Conservation (phyloP, 1,284 basidiomycete genomes). For the Microstroma glucosiphilum region DNA sequence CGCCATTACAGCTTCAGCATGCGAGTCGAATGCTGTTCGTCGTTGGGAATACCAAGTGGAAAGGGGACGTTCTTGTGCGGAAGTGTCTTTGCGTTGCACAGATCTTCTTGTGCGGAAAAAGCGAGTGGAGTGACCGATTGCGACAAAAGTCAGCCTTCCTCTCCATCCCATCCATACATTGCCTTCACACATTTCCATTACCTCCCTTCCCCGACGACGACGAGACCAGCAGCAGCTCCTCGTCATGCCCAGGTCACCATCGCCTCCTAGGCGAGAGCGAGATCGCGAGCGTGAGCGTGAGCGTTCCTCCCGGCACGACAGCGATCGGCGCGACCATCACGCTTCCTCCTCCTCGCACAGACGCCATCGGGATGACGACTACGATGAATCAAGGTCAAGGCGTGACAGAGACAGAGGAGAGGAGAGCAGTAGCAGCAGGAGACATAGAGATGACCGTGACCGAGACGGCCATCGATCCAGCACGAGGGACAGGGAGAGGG, state of each 20-base stretch:
- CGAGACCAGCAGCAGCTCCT: neutral
- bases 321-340: conserved; percentile 1
- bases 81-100: too few species aligned
- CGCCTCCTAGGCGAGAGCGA: conserved; percentile 16
- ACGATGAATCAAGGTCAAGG: conserved; percentile 6
- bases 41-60: too few species aligned
- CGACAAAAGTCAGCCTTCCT: too few species aligned
- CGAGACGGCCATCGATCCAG: conserved; percentile 4
- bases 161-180: neutral
- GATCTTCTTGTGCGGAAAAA: too few species aligned
- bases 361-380: conserved; percentile 9
- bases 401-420: neutral
- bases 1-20: too few species aligned
- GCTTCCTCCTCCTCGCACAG: neutral
- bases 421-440: conserved; percentile 5
- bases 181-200: neutral
- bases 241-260: conserved; percentile 1
- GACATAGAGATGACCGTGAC: conserved; percentile 2
- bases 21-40: too few species aligned
- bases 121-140: too few species aligned
- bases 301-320: neutral
- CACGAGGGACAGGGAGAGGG: conserved; percentile 9
- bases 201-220: neutral
- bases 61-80: too few species aligned
- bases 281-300: conserved; percentile 16